phyloP scores from a whole-genome alignment of 2,329 filamentous ascomycete species.

The Trichoderma simmonsii region DNA sequence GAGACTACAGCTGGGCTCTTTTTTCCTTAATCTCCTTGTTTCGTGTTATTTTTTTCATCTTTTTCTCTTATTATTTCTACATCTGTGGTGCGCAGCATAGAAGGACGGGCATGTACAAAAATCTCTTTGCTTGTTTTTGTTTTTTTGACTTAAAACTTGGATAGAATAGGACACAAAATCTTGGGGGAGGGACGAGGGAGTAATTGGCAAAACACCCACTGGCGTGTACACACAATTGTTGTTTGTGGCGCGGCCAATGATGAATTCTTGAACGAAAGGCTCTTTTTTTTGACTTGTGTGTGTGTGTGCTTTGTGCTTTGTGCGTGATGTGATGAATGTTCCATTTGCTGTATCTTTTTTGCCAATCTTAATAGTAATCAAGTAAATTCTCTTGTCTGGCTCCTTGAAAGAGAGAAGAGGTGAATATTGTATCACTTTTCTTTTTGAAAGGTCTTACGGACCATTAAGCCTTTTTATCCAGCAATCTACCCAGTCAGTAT shows the following conservation, averaged over 20 bases:
- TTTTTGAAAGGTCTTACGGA: not conserved
- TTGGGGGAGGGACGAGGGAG: constrained; percentile 3
- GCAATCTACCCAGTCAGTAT: too few relatives aligned
- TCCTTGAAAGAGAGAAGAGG: not conserved
- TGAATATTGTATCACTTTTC: not conserved
- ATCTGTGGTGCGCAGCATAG: constrained; percentile 20
- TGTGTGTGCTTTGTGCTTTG: not conserved
- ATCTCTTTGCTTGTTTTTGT: not conserved
- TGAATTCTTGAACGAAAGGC: constrained; percentile 16
- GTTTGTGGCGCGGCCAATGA: constrained; percentile 9
- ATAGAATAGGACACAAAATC: constrained; percentile 20
- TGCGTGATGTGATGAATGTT: not conserved
- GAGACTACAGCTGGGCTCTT: not conserved
- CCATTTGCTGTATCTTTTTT: not conserved
- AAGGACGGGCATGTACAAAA: constrained; percentile 20
- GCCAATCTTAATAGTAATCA: not conserved
- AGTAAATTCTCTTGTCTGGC: not conserved
- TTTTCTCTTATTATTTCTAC: not conserved
- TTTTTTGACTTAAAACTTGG: constrained; percentile 18
- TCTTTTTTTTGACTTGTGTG: not conserved
- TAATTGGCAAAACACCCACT: constrained; percentile 12
- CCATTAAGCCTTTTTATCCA: too few relatives aligned
- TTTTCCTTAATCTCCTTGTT: not conserved
- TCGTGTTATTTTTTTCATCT: not conserved
- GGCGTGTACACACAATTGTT: constrained; percentile 8